Base-by-base conservation (phyloP, 768 basidiomycete species). In the Amanita brunnescens region DNA sequence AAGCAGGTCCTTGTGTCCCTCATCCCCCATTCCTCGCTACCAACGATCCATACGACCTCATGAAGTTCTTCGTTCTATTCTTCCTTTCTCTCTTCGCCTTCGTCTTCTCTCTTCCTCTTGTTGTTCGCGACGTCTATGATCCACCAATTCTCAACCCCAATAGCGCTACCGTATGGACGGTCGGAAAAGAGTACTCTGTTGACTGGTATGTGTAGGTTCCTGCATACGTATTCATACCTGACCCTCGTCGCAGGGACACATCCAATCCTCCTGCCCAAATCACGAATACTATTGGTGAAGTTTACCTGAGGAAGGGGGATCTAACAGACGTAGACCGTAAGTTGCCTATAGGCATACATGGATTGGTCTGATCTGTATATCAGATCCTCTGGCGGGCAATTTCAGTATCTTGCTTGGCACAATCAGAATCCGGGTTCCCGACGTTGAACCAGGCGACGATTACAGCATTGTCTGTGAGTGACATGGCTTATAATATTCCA, bases 41-140 rank as follows among this genome's bases (percentile, higher is more conserved):
- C 40, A 24, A 53, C 41, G 43, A 37, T 53, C 55, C 42, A 35
- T 40, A 56, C 47, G 32, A 33, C 40, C 23, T 55, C 51, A 33
- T 49, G 33, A 52, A 46, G 30, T 30, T 44, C 16, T 18, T 54
- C 51, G 8, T 49, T 32, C 30, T 50, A 9, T 46, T 49, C 13
- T 23, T 37, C 6, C 23, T 41, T 39, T 42, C 9, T 43, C 49
- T 70, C 26, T 33, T 64, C 16, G 57, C 68, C 0, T 52, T 62
- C 54, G 60, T 57, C 52, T 39, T 26, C 3, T 61, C 67, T 1
- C 49, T 63, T 16, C 69, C 70, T 18, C 35, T 55, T 41, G 48
- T 38, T 26, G 37, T 39, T 3, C 66, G 66, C 23, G 73, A 74
- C 52, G 73, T 75, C 0, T 76, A 64, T 58, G 64, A 54, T 0